Percentiles rank a stretch among this genome's conserved stretches.
Evolutionary conservation across 2,329 filamentous ascomycete genomes (phyloP).

Genomic region (Nothomitra cinnamomea): DNA sequence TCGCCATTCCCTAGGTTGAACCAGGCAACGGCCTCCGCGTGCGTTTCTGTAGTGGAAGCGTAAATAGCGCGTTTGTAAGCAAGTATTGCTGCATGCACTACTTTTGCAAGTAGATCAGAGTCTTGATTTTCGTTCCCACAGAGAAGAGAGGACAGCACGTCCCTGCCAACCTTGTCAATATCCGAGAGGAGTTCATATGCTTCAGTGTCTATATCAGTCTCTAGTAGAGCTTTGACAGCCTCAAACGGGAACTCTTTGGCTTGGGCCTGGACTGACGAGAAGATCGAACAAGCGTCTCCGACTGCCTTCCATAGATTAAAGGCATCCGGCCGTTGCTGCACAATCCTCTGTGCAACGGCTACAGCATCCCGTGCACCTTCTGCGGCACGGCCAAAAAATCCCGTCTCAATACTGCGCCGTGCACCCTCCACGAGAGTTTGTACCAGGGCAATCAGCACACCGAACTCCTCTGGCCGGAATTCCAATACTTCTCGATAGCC

Average conservation of each 20-base stretch:
- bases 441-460: constrained; percentile 71
- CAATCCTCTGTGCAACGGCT: constrained; percentile 45
- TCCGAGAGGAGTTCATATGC: constrained; percentile 48
- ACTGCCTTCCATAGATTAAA: constrained; percentile 95
- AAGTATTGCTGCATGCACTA: constrained; percentile 57
- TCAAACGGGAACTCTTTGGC: constrained; percentile 43
- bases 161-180: constrained; percentile 44
- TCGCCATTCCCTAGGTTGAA: constrained; percentile 96
- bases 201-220: constrained; percentile 32
- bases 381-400: constrained; percentile 69
- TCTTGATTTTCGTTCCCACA: constrained; percentile 29
- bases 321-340: constrained; percentile 43
- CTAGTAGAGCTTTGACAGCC: constrained; percentile 41
- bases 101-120: constrained; percentile 34
- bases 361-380: constrained; percentile 55
- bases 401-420: constrained; percentile 59
- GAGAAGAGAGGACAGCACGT: constrained; percentile 25
- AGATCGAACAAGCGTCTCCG: constrained; percentile 74
- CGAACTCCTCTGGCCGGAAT: constrained; percentile 56
- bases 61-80: constrained; percentile 76
- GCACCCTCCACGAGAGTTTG: constrained; percentile 78
- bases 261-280: constrained; percentile 59
- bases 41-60: constrained; percentile 52
- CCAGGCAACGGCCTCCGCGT: constrained; percentile 89
- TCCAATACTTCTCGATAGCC: constrained; percentile 60